phyloP scores from a whole-genome alignment of 192 early-diverging fungal genomes.

The Dimargaris xerosporica region DNA sequence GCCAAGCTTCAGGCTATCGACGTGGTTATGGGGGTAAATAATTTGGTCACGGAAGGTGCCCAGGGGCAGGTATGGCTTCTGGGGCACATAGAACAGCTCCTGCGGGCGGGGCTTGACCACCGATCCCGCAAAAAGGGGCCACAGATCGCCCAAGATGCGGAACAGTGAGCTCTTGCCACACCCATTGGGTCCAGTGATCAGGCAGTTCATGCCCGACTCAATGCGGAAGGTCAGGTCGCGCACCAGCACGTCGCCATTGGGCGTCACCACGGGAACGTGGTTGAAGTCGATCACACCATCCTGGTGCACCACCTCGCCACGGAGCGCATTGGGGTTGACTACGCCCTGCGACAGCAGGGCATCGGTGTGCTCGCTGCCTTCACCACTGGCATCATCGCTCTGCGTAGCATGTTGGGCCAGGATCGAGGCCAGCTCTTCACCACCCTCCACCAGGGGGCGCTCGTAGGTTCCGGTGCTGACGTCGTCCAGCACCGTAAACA shows the following conservation, averaged over 20 bases:
- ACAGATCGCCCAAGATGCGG: constrained; percentile 89
- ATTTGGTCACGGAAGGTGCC: constrained; percentile 94
- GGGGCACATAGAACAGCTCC: constrained; percentile 96
- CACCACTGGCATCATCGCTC: not conserved
- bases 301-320: constrained; percentile 26
- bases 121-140: constrained; percentile 84
- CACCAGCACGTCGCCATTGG: constrained; percentile 87
- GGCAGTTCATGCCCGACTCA: constrained; percentile 74
- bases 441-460: constrained; percentile 9
- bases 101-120: constrained; percentile 57
- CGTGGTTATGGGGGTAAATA: constrained; percentile 83
- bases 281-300: constrained; percentile 68
- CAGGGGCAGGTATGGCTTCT: constrained; percentile 89
- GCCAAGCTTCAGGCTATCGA: constrained; percentile 57
- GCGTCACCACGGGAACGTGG: constrained; percentile 86
- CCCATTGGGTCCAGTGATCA: constrained; percentile 92
- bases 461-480: constrained; percentile 60
- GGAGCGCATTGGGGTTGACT: constrained; percentile 33
- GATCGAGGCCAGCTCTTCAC: not conserved
- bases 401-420: not conserved
- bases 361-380: not conserved
- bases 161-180: constrained; percentile 89
- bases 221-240: constrained; percentile 74
- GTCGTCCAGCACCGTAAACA: constrained; percentile 78
- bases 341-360: not conserved